phyloP scores from a whole-genome alignment of 371 early-diverging fungal genomes.

The Batrachochytrium dendrobatidis region DNA sequence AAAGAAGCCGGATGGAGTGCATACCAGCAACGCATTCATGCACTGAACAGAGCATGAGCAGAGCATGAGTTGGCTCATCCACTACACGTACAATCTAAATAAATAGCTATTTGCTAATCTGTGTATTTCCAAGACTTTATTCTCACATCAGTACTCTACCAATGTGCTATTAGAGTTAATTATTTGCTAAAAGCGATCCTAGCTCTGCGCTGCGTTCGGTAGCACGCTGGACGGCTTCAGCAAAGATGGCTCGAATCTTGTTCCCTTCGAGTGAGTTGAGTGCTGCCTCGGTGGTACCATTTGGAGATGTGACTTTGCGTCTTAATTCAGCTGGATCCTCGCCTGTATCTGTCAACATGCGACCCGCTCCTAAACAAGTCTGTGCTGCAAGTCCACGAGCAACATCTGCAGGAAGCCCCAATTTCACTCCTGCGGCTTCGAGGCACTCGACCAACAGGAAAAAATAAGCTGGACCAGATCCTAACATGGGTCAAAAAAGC shows the following conservation, averaged over 20 bases:
- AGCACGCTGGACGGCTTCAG: conserved; percentile 61
- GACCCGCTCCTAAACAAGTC: conserved; percentile 83
- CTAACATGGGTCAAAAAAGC: conserved; percentile 15
- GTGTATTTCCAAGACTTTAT: too few relatives aligned
- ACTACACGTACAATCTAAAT: too few relatives aligned
- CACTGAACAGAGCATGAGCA: background rate
- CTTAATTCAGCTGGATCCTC: conserved; percentile 74
- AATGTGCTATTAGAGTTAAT: too few relatives aligned
- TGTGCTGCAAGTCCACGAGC: conserved; percentile 77
- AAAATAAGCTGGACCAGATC: conserved; percentile 86
- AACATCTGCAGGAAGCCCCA: conserved; percentile 68
- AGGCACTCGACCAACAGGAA: conserved; percentile 87
- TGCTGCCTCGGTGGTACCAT: conserved; percentile 90
- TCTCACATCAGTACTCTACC: too few relatives aligned
- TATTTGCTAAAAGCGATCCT: conserved; percentile 57
- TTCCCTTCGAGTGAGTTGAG: conserved; percentile 65
- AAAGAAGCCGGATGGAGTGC: conserved; percentile 92
- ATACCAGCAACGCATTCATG: conserved; percentile 52
- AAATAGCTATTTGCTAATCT: too few relatives aligned
- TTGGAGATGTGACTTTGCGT: conserved; percentile 83
- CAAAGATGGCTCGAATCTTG: conserved; percentile 48
- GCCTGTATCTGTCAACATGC: conserved; percentile 65
- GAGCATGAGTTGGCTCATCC: too few relatives aligned
- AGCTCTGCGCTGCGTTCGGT: conserved; percentile 61
- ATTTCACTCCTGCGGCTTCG: conserved; percentile 70